Conservation (phyloP, 305 asterid species). For the Fraxinus latifolia region DNA sequence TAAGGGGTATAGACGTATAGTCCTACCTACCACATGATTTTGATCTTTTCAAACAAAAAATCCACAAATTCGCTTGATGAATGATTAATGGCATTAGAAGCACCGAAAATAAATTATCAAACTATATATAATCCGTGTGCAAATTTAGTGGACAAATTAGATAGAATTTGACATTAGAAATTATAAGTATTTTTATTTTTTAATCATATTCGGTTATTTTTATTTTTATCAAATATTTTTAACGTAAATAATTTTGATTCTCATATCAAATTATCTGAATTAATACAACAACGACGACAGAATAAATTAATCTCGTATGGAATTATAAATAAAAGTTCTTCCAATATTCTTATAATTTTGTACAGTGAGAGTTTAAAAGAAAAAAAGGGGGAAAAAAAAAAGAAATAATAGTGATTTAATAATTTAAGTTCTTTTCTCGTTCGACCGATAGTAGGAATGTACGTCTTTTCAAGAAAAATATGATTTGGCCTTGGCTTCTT, state of each 20-base stretch:
- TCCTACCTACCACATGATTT: background rate
- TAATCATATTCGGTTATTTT: background rate
- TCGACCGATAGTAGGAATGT: background rate
- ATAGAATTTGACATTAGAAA: background rate
- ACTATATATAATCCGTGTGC: background rate
- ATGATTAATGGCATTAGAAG: background rate
- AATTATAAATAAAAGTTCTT: background rate
- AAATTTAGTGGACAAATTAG: background rate
- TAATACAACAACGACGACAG: background rate
- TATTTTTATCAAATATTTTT: too few species aligned
- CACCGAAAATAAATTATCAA: background rate
- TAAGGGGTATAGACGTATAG: background rate
- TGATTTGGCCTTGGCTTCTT: background rate
- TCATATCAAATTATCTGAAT: background rate
- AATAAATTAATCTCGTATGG: background rate
- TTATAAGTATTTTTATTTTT: background rate
- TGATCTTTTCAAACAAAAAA: background rate
- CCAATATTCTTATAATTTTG: background rate
- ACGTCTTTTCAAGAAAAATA: background rate
- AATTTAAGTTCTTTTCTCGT: background rate
- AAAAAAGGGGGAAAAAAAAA: too few species aligned
- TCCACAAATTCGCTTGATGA: background rate
- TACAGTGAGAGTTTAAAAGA: too few species aligned
- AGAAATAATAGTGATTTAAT: too few species aligned
- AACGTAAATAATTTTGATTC: background rate